Conservation (phyloP, 805 yeast genomes). For the Metschnikowia aberdeeniae region DNA sequence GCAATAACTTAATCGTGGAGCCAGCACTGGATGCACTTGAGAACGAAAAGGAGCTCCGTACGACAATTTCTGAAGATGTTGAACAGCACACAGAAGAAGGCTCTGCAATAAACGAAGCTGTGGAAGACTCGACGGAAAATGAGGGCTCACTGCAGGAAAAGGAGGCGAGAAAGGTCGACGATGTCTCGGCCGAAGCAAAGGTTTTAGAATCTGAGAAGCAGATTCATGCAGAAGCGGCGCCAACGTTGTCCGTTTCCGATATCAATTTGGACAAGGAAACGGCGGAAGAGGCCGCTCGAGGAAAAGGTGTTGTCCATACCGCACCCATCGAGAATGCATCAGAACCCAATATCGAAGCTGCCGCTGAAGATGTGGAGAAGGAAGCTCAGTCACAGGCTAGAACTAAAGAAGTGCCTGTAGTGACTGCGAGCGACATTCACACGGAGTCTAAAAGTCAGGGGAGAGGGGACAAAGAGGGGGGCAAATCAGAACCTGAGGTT, state of each 20-base stretch:
- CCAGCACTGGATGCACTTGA: not conserved
- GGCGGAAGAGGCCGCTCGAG: not conserved
- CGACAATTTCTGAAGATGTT: not conserved
- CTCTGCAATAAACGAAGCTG: not conserved
- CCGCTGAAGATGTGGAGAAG: constrained; percentile 16
- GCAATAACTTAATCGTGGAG: not conserved
- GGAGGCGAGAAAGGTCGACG: constrained; percentile 8
- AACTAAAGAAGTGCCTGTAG: constrained; percentile 3
- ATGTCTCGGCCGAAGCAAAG: constrained; percentile 16
- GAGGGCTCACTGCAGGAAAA: no score
- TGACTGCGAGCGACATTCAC: not conserved
- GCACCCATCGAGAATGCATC: not conserved
- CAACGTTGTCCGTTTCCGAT: constrained; percentile 5
- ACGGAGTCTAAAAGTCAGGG: not conserved
- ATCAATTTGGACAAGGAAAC: not conserved
- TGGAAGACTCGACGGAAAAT: no score
- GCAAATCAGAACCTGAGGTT: constrained; percentile 5
- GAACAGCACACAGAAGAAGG: no score
- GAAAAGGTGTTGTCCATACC: not conserved
- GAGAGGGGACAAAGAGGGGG: constrained; percentile 8
- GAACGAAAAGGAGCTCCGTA: not conserved
- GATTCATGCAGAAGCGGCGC: constrained; percentile 5
- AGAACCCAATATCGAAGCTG: constrained; percentile 1
- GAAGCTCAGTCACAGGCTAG: constrained; percentile 16
- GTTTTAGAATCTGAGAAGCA: constrained; percentile 8